Percentiles rank a stretch among this genome's conserved stretches.
Evolutionary conservation across 1,139 yeast species (phyloP).

Genomic region (Pichia sp.): DNA sequence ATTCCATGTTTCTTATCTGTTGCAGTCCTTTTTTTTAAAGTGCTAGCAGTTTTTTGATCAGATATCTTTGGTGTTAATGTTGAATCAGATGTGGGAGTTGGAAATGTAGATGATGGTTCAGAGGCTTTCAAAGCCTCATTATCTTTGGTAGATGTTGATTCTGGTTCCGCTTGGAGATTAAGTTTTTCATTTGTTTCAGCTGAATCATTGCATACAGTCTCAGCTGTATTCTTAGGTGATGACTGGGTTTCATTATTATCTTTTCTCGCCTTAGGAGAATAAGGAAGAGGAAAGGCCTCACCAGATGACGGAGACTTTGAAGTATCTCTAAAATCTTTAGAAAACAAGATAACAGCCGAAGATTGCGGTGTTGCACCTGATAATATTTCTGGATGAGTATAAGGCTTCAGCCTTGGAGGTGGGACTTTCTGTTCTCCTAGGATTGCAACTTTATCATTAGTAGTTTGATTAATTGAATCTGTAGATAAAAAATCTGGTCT

Average conservation of each 20-base stretch:
- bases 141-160: not conserved
- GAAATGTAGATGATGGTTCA: not conserved
- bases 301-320: conserved; percentile 17
- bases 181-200: conserved; percentile 2
- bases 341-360: conserved; percentile 27
- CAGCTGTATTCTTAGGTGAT: not conserved
- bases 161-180: conserved; percentile 10
- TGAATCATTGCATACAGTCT: not conserved
- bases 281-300: conserved; percentile 6
- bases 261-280: conserved; percentile 6
- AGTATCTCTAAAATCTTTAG: conserved; percentile 21
- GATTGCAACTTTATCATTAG: conserved; percentile 21
- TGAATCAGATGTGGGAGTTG: conserved; percentile 8
- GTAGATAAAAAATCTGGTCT: conserved; percentile 1
- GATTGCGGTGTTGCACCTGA: conserved; percentile 15
- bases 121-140: not conserved
- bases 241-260: not conserved
- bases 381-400: conserved; percentile 1
- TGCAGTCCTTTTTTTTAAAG: too few species aligned
- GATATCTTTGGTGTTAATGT: conserved; percentile 5
- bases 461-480: not conserved
- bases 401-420: conserved; percentile 23
- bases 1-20: conserved; percentile 29
- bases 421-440: conserved; percentile 26
- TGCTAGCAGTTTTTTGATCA: not conserved